A percentile compares a stretch with the other conserved stretches of the same genome.
phyloP scores from a whole-genome alignment of 1,284 basidiomycete genomes.

The Boletellus deceptivus region DNA sequence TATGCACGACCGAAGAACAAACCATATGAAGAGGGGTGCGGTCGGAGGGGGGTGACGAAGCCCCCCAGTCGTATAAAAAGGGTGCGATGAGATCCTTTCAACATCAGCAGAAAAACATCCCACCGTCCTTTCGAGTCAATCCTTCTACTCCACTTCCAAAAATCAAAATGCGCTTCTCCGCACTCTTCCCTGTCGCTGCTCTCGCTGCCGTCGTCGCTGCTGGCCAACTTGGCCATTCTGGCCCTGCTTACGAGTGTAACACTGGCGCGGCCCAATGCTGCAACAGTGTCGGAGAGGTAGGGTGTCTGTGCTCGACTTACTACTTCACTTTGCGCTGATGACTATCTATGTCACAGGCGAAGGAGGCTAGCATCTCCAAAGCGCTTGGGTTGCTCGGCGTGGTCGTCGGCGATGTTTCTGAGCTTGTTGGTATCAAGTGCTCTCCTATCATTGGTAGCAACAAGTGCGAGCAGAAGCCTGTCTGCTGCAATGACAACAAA shows the following conservation, averaged over 20 bases:
- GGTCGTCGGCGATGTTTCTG: not conserved
- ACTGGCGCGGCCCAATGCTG: slow-evolving; percentile 12
- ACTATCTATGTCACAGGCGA: not conserved
- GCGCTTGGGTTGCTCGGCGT: not conserved
- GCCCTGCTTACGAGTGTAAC: not conserved
- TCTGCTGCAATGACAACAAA: not conserved
- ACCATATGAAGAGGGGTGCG: not conserved
- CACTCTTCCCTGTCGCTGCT: slow-evolving; percentile 4
- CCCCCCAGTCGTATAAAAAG: not conserved
- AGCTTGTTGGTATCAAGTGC: not conserved
- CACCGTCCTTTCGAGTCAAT: not conserved
- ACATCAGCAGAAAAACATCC: not conserved
- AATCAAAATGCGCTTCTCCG: slow-evolving; percentile 4
- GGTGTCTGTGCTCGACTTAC: not conserved
- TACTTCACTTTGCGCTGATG: not conserved
- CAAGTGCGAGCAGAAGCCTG: not conserved
- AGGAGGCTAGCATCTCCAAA: not conserved
- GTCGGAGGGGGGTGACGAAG: not conserved
- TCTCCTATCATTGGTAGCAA: not conserved
- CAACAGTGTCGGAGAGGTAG: not conserved
- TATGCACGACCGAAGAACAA: not conserved
- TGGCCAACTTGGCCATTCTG: not conserved
- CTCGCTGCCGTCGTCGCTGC: slow-evolving; percentile 6
- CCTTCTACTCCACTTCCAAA: not conserved
- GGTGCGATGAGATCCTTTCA: not conserved